Evolutionary conservation across 371 early-diverging fungal genomes (phyloP), one percentile per base, ranked within the genome.

Genomic region (Dentiscutata heterogama): DNA sequence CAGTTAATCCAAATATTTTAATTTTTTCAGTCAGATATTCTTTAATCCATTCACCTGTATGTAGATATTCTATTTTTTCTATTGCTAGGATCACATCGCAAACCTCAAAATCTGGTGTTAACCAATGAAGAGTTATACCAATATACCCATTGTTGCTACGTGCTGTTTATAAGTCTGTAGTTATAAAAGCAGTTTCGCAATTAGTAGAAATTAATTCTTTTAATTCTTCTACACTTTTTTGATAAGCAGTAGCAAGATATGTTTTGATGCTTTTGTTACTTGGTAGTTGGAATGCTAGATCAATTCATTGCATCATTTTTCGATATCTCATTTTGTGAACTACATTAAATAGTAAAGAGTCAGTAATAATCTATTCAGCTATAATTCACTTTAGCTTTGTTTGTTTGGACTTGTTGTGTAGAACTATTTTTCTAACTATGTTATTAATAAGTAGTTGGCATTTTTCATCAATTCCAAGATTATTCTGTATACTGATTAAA

Each of bases 41-140:
- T 72, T 72, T 72, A 18, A 72, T 72, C 6, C 3, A 2, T 72
- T 72, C 72, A 72, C 72, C 72, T 51, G 25, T 72, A 72, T 72
- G 72, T 27, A 1, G 72, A 51, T 72, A 72, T 50, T 72, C 72
- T 13, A 50, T 72, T 22, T 51, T 46, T 72, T 72, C 53, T 50
- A 72, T 22, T 50, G 72, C 53, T 50, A 72, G 29, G 14, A 72
- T 72, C 8, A 50, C 53, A 72, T 72, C 27, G 50, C 22, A 13
- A n/a, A 72, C 27, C 18, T 72, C 53, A 72, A 72, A 72, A 22
- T 72, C 11, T 46, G 53, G 14, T 22, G 72, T 20, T 46, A 72
- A 72, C 72, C 53, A 72, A 72, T 50, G 31, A 70, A 70, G 42
- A n/a, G 20, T 39, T 16, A 70, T 18, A 31, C 35, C 35, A 31